These are phyloP conservation scores for Pouteria campechiana DNA, from an alignment of 179 eudicot genomes.

Conservation along the genomic window DNA sequence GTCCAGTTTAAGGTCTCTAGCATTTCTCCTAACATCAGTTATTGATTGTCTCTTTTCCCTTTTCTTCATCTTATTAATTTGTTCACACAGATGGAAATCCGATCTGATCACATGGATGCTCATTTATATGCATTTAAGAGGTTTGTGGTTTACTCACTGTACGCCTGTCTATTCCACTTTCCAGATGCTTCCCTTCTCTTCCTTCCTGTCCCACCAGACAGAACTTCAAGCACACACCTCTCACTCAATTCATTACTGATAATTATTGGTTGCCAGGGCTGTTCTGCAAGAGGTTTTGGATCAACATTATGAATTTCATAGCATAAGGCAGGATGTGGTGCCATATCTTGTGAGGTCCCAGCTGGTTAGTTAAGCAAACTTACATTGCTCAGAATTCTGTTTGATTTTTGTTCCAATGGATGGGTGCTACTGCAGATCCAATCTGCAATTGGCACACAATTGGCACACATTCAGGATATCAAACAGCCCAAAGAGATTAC, in stretches of 20 bases:
- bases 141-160: conserved; percentile 29
- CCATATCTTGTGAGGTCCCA: conserved; percentile 89
- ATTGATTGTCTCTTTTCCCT: conserved; percentile 1
- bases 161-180: conserved; percentile 2
- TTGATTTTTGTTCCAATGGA: no score
- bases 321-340: conserved; percentile 79
- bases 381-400: no score
- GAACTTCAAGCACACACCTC: no score
- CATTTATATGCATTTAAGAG: conserved; percentile 96
- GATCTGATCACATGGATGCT: conserved; percentile 93
- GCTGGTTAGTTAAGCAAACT: conserved; percentile 69
- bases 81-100: conserved; percentile 95
- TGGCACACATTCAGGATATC: no score
- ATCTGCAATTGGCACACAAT: no score
- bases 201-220: no score
- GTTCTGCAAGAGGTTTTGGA: conserved; percentile 78
- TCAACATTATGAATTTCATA: conserved; percentile 63
- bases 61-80: conserved; percentile 5
- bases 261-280: conserved; percentile 58
- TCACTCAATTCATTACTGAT: no score
- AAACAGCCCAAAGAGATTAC: no score
- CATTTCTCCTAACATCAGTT: background rate
- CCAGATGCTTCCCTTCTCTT: no score
- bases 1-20: no score
- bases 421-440: no score